Base-by-base conservation (phyloP, 1,284 basidiomycete species). In the Leccinum holopus region DNA sequence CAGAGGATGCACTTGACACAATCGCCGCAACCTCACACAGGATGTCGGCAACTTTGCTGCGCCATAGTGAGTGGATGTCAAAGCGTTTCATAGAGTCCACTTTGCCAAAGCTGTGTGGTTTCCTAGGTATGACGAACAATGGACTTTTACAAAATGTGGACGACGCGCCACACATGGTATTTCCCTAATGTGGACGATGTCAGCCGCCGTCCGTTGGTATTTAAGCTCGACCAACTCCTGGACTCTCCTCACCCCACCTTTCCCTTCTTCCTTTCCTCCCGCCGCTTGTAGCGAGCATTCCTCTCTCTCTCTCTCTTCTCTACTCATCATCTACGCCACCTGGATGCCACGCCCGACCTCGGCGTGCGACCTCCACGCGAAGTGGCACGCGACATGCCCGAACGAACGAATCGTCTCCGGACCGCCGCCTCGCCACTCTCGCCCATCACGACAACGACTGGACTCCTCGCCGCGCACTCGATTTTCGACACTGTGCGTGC, bases 131-230 rank as follows among this genome's bases (percentile, higher is more conserved):
- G 25, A 21, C 30, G 37, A 44, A 55, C 63, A 65, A 63, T 68
- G 39, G 14, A 18, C 3, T 63, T 12, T 11, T 2, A 35, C 33
- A 35, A 37, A 21, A 12, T 62, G 49, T 39, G 35, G 55, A 62
- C 7, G 8, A 32, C 28, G 18, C 60, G 16, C 18, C 37, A 65
- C 41, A 25, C 25, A 65, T 52, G 58, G 57, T 44, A 39, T 61
- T 57, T 41, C 57, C 37, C 32, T 10, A 32, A 35, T 44, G 60
- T 57, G 54, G 25, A 47, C 18, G 9, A 41, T 44, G 66, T 68
- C 67, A 69, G 66, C 66, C 66, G 37, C 68, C 66, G 21, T 1
- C 49, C 52, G 25, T 12, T 5, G 39, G 67, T 70, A 68, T 70
- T 61, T 69, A 70, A 70, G 11, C 57, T 2, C 52, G 44, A 37